phyloP scores from a whole-genome alignment of 768 basidiomycete species.

The Neoboletus magnificus region DNA sequence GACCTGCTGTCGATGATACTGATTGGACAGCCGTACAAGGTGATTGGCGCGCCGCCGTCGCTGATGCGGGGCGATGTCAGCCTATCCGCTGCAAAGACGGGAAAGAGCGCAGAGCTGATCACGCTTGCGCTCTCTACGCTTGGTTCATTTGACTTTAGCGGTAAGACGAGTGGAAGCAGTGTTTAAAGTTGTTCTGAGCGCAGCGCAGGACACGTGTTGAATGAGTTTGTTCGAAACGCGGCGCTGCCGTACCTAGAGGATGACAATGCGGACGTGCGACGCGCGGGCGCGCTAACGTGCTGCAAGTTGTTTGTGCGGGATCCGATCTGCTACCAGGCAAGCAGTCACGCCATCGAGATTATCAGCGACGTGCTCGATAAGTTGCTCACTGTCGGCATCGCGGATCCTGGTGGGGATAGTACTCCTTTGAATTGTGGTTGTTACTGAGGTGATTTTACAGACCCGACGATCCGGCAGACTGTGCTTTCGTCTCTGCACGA shows the following conservation, averaged over 20 bases:
- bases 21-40: slow-evolving; percentile 80
- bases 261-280: slow-evolving; percentile 82
- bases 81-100: slow-evolving; percentile 47
- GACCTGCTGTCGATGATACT: slow-evolving; percentile 80
- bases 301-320: slow-evolving; percentile 90
- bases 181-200: slow-evolving; percentile 10
- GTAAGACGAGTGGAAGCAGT: slow-evolving; percentile 37
- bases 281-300: slow-evolving; percentile 88
- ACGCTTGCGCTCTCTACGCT: slow-evolving; percentile 84
- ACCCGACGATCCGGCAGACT: slow-evolving; percentile 77
- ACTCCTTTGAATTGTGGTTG: background rate
- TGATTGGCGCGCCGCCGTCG: slow-evolving; percentile 78
- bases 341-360: slow-evolving; percentile 93
- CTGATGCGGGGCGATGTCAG: slow-evolving; percentile 58
- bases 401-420: slow-evolving; percentile 75
- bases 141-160: slow-evolving; percentile 92
- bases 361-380: slow-evolving; percentile 99
- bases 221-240: slow-evolving; percentile 91
- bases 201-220: slow-evolving; percentile 76
- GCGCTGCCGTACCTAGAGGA: slow-evolving; percentile 93
- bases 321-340: slow-evolving; percentile 94
- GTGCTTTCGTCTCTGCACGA: slow-evolving; percentile 87
- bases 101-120: slow-evolving; percentile 64
- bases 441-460: slow-evolving; percentile 28
- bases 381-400: slow-evolving; percentile 89